phyloP scores from a whole-genome alignment of 1,284 basidiomycete genomes.

The Porodaedalea pini region DNA sequence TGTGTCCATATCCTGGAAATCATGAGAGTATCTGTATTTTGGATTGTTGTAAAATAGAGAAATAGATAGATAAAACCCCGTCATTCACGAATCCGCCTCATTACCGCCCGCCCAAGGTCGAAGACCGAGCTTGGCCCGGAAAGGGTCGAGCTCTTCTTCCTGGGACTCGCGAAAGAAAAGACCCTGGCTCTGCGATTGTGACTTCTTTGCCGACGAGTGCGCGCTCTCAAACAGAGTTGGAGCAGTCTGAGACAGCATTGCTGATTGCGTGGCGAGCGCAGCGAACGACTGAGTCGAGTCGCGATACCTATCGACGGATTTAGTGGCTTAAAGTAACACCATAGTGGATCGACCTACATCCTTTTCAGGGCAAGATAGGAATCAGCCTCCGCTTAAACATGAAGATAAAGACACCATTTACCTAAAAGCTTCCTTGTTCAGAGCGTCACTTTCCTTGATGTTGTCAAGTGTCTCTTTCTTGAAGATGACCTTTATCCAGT shows the following conservation, averaged over 20 bases:
- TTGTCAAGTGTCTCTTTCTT: slow-evolving; percentile 71
- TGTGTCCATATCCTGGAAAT: too few relatives aligned
- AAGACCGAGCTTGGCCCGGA: slow-evolving; percentile 11
- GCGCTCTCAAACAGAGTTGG: slow-evolving; percentile 67
- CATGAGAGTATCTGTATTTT: too few relatives aligned
- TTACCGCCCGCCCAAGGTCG: slow-evolving; percentile 8
- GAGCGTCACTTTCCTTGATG: slow-evolving; percentile 67
- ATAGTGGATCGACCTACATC: slow-evolving; percentile 1
- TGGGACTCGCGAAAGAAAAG: slow-evolving; percentile 11
- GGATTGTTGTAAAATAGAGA: too few relatives aligned
- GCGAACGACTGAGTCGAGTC: slow-evolving; percentile 71
- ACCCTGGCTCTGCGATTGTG: slow-evolving; percentile 2
- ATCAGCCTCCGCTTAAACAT: not conserved
- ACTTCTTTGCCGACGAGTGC: slow-evolving; percentile 41
- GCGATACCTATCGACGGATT: slow-evolving; percentile 52
- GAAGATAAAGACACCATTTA: slow-evolving; percentile 36
- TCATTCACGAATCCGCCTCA: not conserved
- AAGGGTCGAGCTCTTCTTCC: slow-evolving; percentile 11
- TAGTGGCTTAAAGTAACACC: too few relatives aligned
- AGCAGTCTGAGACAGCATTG: slow-evolving; percentile 68
- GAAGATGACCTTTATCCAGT: slow-evolving; percentile 79
- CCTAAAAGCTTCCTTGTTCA: slow-evolving; percentile 84
- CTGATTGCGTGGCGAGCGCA: slow-evolving; percentile 71
- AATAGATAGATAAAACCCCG: too few relatives aligned
- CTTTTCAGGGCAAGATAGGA: not conserved